These are phyloP conservation scores for Tetrastigma voinierianum DNA, from an alignment of 164 flowering plant species.

Conservation along the genomic window DNA sequence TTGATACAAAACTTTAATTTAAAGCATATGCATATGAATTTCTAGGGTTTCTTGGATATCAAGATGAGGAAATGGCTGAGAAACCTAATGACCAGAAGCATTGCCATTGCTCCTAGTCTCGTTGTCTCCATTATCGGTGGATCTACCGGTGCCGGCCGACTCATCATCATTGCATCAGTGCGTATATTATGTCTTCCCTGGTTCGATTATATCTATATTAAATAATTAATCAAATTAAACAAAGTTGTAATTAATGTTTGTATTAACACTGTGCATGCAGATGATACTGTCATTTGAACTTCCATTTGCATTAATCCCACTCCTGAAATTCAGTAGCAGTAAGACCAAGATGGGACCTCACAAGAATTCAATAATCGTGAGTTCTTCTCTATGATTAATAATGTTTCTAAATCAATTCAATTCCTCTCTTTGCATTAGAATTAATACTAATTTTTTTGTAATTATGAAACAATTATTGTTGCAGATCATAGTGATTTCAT, in stretches of 20 bases:
- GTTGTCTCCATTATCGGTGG: slow-evolving; percentile 76
- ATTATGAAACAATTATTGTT: neutral
- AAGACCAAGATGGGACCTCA: slow-evolving; percentile 93
- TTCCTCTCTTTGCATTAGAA: neutral
- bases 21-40: no score
- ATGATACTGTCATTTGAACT: slow-evolving; percentile 95
- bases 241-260: neutral
- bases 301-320: slow-evolving; percentile 92
- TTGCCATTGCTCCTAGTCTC: slow-evolving; percentile 80
- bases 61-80: slow-evolving; percentile 71
- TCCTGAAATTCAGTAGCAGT: slow-evolving; percentile 92
- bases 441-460: neutral
- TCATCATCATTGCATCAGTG: slow-evolving; percentile 85
- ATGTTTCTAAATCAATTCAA: neutral
- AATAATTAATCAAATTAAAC: neutral
- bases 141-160: slow-evolving; percentile 65
- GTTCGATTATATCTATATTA: neutral
- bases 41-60: slow-evolving; percentile 78
- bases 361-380: slow-evolving; percentile 74
- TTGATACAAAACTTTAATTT: no score
- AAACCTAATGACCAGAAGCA: slow-evolving; percentile 60
- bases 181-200: neutral
- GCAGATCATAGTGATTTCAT: slow-evolving; percentile 75
- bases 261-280: slow-evolving; percentile 47
- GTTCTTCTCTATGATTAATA: slow-evolving; percentile 16